These are phyloP conservation scores for Margaritispora aquatica DNA, from an alignment of 495 filamentous ascomycete species.

Conservation along the genomic window DNA sequence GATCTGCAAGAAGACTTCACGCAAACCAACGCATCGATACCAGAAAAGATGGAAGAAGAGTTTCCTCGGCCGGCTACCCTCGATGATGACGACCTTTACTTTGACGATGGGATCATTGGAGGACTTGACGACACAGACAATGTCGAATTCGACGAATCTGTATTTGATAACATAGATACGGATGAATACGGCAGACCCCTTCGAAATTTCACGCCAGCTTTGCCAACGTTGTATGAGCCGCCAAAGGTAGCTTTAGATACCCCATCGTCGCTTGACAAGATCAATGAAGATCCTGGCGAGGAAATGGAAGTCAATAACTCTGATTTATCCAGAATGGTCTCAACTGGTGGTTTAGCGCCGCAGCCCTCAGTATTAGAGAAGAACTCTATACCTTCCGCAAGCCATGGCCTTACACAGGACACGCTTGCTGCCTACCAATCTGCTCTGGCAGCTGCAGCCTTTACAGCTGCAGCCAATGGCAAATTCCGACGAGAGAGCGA, in stretches of 20 bases:
- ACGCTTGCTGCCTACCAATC: slow-evolving; percentile 69
- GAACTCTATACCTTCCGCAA: background rate
- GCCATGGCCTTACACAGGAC: slow-evolving; percentile 36
- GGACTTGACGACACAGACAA: slow-evolving; percentile 41
- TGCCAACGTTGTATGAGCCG: slow-evolving; percentile 21
- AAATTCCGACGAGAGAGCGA: slow-evolving; percentile 53
- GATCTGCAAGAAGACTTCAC: slow-evolving; percentile 1
- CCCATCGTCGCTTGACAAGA: slow-evolving; percentile 11
- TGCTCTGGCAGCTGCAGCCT: slow-evolving; percentile 73
- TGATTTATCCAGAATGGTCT: background rate
- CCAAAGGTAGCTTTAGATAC: slow-evolving; percentile 12
- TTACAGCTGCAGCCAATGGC: slow-evolving; percentile 62
- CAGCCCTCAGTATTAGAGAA: slow-evolving; percentile 6
- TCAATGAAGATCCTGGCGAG: background rate
- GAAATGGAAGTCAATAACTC: background rate
- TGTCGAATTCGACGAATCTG: slow-evolving; percentile 64
- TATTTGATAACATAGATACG: slow-evolving; percentile 65
- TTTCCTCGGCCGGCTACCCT: slow-evolving; percentile 23
- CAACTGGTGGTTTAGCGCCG: background rate
- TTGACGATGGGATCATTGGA: slow-evolving; percentile 69
- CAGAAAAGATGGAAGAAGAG: slow-evolving; percentile 5
- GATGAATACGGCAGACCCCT: slow-evolving; percentile 49
- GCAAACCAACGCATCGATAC: slow-evolving; percentile 3
- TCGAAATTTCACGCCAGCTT: slow-evolving; percentile 38
- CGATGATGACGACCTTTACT: slow-evolving; percentile 73